These are phyloP conservation scores for Liriodendron chinense DNA, from an alignment of 164 flowering plant species.

Conservation along the genomic window DNA sequence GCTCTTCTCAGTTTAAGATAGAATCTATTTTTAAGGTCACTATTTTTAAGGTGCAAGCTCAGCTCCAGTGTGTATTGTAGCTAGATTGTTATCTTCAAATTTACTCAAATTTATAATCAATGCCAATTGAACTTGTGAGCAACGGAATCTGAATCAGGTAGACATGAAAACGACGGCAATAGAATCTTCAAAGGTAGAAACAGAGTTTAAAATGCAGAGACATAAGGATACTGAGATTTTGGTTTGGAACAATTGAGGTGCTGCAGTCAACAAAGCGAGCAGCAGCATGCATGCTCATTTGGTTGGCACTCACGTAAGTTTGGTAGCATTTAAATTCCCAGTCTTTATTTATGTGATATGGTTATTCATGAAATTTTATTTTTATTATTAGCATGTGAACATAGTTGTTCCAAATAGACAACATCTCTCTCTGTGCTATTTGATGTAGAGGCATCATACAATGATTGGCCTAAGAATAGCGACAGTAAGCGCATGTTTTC, in stretches of 20 bases:
- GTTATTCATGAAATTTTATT: no score
- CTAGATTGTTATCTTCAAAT: neutral
- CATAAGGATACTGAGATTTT: neutral
- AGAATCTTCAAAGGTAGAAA: neutral
- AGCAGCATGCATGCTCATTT: neutral
- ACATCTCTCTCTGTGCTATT: no score
- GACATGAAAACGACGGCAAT: neutral
- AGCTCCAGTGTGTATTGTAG: neutral
- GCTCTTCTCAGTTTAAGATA: constrained; percentile 37
- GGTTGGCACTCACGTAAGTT: neutral
- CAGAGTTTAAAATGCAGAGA: neutral
- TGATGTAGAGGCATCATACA: no score
- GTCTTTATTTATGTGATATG: neutral
- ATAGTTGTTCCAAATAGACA: neutral
- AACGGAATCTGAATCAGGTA: neutral
- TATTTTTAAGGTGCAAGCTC: constrained; percentile 10
- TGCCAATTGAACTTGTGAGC: neutral
- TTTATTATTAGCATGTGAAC: neutral
- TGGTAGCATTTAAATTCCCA: neutral
- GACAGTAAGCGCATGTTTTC: no score
- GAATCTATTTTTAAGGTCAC: neutral
- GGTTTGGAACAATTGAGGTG: neutral
- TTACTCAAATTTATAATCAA: neutral
- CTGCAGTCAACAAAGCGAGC: neutral
- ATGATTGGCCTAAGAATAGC: no score